Evolutionary conservation across 805 yeast genomes (phyloP), one percentile per base, ranked within the genome.

Genomic region (Pichia gijzeniarum): DNA sequence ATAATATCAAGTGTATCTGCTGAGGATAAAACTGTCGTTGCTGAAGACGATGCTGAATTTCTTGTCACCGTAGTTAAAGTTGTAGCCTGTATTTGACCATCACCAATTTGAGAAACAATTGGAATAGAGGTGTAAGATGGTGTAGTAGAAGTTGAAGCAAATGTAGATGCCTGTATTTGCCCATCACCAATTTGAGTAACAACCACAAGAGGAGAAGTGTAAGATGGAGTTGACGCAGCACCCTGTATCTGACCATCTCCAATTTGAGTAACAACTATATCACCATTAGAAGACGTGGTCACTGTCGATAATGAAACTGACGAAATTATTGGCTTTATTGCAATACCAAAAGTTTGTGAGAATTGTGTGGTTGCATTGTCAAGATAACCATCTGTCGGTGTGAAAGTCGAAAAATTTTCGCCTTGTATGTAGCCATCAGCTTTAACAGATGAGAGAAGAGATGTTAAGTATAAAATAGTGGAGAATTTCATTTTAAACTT

Each of bases 381-480:
- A 48, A 72, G 71, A 40, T 68, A 54, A 8, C 77, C 62, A 30
- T 72, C 77, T 32, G 66, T 45, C 49, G 90, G 88, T n/a, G 86
- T 76, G 61, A 82, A 71, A 35, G 86, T 79, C 44, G 82, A 66
- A 81, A 81, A 82, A 47, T 77, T 75, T 41, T 77, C 82, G 42
- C 77, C 67, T 14, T 47, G 48, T 5, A 17, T n/a, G 21, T 40
- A 45, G 13, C 28, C 32, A 27, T 40, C 38, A 17, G 48, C 48
- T 14, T 36, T 34, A 35, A 30, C 41, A 16, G 25, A 18, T 30
- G 34, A 14, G 14, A 35, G 12, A 16, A 25, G n/a, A 4, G 43
- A 30, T 8, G 44, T 19, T 8, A 44, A 28, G n/a, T 19, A 17
- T 17, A 43, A 5, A 4, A 44, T 10, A 6, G 40, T 17, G 3